Percentiles rank a stretch among this genome's conserved stretches.
Evolutionary conservation across 129 eudicot genomes (phyloP).

Genomic region (Artemisia argyi): DNA sequence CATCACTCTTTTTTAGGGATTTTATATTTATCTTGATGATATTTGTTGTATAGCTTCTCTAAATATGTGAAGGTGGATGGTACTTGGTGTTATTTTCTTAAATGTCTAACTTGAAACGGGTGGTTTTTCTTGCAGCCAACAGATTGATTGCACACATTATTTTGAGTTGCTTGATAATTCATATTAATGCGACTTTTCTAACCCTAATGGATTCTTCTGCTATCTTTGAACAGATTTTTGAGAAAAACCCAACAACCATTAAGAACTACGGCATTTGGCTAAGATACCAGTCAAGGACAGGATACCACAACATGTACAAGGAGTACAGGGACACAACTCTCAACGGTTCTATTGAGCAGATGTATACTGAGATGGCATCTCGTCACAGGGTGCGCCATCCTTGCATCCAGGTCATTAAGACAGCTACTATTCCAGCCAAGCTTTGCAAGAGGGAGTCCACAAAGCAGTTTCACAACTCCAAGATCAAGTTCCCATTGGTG

Average conservation of each 20-base stretch:
- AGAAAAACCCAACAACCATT: constrained; percentile 56
- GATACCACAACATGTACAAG: constrained; percentile 49
- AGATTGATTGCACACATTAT: too few relatives aligned
- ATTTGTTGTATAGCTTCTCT: too few relatives aligned
- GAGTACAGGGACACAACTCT: constrained; percentile 49
- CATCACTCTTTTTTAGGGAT: too few relatives aligned
- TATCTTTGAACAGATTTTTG: constrained; percentile 38
- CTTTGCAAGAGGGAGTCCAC: constrained; percentile 65
- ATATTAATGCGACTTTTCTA: too few relatives aligned
- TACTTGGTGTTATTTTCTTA: too few relatives aligned
- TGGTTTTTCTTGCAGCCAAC: too few relatives aligned
- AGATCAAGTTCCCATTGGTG: constrained; percentile 60
- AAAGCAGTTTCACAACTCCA: constrained; percentile 51
- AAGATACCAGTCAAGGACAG: constrained; percentile 42
- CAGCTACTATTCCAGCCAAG: constrained; percentile 57
- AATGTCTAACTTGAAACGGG: too few relatives aligned
- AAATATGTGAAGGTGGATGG: too few relatives aligned
- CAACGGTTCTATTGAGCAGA: constrained; percentile 53
- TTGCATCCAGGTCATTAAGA: constrained; percentile 62
- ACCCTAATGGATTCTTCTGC: not conserved
- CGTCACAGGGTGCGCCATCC: constrained; percentile 59
- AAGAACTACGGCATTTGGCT: constrained; percentile 55
- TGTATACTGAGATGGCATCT: constrained; percentile 70
- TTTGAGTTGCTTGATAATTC: too few relatives aligned
- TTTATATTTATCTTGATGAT: too few relatives aligned